These are phyloP conservation scores for Ustilago tritici DNA, from an alignment of 1,284 basidiomycete species.

Conservation along the genomic window DNA sequence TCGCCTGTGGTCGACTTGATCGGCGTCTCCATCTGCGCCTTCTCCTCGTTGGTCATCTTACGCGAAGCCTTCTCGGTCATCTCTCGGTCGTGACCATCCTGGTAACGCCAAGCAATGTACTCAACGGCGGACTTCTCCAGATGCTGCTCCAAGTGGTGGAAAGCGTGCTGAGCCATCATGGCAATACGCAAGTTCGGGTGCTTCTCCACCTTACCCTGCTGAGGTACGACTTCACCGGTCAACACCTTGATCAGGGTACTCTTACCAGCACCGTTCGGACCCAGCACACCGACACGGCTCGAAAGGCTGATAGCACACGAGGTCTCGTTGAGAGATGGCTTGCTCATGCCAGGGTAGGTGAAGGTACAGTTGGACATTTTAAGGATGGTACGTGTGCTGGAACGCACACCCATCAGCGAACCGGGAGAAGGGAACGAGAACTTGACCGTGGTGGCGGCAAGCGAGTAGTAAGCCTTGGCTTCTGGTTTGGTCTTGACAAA, in stretches of 20 bases:
- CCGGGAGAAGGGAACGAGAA: slow-evolving; percentile 97
- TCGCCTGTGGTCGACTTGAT: slow-evolving; percentile 93
- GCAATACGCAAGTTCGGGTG: slow-evolving; percentile 95
- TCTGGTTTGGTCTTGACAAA: slow-evolving; percentile 94
- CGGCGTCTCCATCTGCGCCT: slow-evolving; percentile 82
- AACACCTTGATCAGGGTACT: slow-evolving; percentile 97
- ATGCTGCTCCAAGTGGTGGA: slow-evolving; percentile 69
- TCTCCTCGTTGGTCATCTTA: slow-evolving; percentile 88
- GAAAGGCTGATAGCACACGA: slow-evolving; percentile 91
- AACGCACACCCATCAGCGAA: slow-evolving; percentile 95
- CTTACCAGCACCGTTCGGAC: slow-evolving; percentile 69
- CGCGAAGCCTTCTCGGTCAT: slow-evolving; percentile 90
- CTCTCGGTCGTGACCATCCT: slow-evolving; percentile 97
- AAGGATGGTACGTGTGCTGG: slow-evolving; percentile 94
- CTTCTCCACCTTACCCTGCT: slow-evolving; percentile 93
- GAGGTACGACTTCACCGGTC: slow-evolving; percentile 93
- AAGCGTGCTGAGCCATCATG: slow-evolving; percentile 91
- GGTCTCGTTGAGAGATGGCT: slow-evolving; percentile 86
- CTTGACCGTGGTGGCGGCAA: slow-evolving; percentile 93
- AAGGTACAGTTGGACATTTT: slow-evolving; percentile 93
- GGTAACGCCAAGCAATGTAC: slow-evolving; percentile 90
- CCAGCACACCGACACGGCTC: slow-evolving; percentile 71
- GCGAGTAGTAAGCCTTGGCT: slow-evolving; percentile 96
- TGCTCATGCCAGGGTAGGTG: slow-evolving; percentile 88
- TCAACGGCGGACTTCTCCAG: slow-evolving; percentile 68